These are phyloP conservation scores for Naganishia randhawae DNA, from an alignment of 768 basidiomycete genomes.

Conservation along the genomic window DNA sequence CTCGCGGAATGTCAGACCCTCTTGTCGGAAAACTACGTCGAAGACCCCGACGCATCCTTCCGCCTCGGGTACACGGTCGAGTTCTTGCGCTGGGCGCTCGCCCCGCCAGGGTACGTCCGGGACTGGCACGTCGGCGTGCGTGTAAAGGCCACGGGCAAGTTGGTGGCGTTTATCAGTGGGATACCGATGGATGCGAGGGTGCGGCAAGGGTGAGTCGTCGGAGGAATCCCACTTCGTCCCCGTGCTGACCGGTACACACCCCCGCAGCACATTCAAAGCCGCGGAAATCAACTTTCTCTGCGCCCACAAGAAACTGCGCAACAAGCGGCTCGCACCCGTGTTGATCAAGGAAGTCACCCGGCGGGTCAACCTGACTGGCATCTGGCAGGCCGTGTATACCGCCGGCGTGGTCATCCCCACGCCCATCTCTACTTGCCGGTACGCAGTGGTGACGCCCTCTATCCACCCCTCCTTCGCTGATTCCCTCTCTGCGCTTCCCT, in stretches of 20 bases:
- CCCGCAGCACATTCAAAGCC: constrained; percentile 61
- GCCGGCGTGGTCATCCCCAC: constrained; percentile 90
- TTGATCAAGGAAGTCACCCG: constrained; percentile 97
- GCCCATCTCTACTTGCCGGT: constrained; percentile 80
- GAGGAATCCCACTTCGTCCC: too few relatives aligned
- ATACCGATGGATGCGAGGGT: constrained; percentile 83
- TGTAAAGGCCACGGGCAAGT: constrained; percentile 80
- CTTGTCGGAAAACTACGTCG: constrained; percentile 88
- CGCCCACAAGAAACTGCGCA: constrained; percentile 93
- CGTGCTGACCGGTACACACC: too few relatives aligned
- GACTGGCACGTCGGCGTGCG: constrained; percentile 97
- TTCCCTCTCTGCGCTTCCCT: background rate
- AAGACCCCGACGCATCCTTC: constrained; percentile 93
- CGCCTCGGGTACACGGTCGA: constrained; percentile 93
- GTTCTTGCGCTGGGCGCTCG: constrained; percentile 91
- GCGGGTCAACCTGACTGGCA: constrained; percentile 77
- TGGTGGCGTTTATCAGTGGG: constrained; percentile 94
- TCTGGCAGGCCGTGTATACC: constrained; percentile 97
- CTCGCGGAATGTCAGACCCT: constrained; percentile 86
- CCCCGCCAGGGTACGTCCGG: constrained; percentile 83
- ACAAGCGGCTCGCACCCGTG: constrained; percentile 89
- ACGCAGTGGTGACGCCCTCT: constrained; percentile 36
- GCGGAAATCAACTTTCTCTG: constrained; percentile 97
- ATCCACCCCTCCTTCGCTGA: background rate
- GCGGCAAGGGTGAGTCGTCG: constrained; percentile 65